Conservation (phyloP, 73 alveolate species). For the Halteria grandinella region DNA sequence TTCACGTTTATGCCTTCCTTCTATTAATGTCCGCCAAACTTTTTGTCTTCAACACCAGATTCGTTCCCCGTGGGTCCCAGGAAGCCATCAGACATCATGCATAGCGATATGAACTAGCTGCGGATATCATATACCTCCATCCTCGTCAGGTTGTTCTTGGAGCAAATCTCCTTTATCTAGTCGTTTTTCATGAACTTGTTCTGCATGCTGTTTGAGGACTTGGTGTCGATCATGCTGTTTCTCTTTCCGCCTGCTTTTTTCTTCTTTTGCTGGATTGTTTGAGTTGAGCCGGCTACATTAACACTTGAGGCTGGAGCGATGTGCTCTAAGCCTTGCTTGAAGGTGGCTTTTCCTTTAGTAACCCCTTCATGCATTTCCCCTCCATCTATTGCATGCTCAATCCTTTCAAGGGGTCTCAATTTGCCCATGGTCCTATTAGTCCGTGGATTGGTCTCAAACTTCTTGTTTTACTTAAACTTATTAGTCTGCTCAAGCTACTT, state of each 20-base stretch:
- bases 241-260: neutral
- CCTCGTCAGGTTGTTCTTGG: slow-evolving; percentile 7
- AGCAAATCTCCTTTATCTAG: slow-evolving; percentile 23
- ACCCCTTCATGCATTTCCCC: no score
- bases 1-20: slow-evolving; percentile 46
- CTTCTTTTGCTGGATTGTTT: neutral
- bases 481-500: neutral
- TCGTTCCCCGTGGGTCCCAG: neutral
- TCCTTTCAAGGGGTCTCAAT: neutral
- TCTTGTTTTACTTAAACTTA: neutral
- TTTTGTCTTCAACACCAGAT: neutral
- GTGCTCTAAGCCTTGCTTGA: no score
- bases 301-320: no score
- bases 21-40: neutral
- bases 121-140: slow-evolving; percentile 58
- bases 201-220: neutral
- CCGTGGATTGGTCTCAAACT: neutral
- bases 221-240: neutral
- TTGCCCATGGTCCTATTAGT: neutral
- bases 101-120: slow-evolving; percentile 34
- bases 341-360: no score
- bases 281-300: no score
- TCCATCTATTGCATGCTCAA: no score
- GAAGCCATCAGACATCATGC: slow-evolving; percentile 13
- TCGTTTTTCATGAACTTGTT: slow-evolving; percentile 18